Base-by-base conservation (phyloP, 495 filamentous ascomycete species). In the Pyrenula massariospora region DNA sequence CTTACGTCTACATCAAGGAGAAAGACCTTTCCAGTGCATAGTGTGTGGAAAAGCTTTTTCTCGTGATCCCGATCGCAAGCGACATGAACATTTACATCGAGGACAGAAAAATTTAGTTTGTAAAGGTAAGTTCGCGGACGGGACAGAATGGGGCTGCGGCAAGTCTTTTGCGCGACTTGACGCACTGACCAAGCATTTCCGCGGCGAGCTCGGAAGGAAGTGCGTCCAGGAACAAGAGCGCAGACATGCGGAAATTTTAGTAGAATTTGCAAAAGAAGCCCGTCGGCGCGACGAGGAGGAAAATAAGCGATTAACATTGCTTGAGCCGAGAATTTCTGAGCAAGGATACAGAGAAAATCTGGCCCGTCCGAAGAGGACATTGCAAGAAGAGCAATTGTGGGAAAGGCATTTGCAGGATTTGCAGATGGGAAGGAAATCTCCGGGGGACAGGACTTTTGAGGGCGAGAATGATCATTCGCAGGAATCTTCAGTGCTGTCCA, bases 1-100 rank as follows among this genome's bases (percentile, higher is more conserved):
- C 51, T 19, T 61, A 19, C 54, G 54, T 48, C 66, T 60, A 49
- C 64, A 67, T 57, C 60, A 22, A 10, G 70, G 70, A 2, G 59
- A 63, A 23, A 58, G 60, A 48, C 65, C 65, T 22, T 59, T 64
- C 50, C 53, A 15, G 19, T 66, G 62, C 50, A 49, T 52, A 1
- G 60, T 59, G 48, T 65, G 62, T 56, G 48, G 47, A 12, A 65
- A 57, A 42, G 15, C 31, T 42, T 42, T 42, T 42, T 42, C 15
- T 5, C 31, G 15, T 42, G 31, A 42, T 15, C 15, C 31, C 15
- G 31, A 42, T 42, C 31, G 31, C 31, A 42, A 42, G 15, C 31
- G 31, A 5, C 31, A 42, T 42, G 31, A 42, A 42, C 5, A 42
- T 8, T 42, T 15, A 15, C 31, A 42, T 42, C 5, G 15, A 42